These are phyloP conservation scores for Suaeda aralocaspica DNA, from an alignment of 148 eudicot species.

Conservation along the genomic window DNA sequence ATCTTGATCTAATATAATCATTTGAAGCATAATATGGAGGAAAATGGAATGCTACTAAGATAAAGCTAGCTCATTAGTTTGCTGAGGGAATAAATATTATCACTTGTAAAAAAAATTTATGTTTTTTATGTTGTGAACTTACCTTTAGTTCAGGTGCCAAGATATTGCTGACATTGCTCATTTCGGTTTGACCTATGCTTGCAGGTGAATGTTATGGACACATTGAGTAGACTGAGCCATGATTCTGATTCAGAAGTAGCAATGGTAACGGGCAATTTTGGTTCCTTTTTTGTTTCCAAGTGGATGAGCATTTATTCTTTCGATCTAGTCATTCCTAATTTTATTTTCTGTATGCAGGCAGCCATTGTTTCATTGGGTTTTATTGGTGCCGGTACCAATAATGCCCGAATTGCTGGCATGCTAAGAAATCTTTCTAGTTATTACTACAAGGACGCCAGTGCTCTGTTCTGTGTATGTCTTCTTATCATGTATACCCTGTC, in stretches of 20 bases:
- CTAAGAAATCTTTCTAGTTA: slow-evolving; percentile 86
- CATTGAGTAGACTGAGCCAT: slow-evolving; percentile 90
- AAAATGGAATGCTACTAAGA: neutral
- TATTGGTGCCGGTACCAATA: slow-evolving; percentile 97
- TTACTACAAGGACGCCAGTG: slow-evolving; percentile 84
- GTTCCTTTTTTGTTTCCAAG: neutral
- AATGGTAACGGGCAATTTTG: slow-evolving; percentile 41
- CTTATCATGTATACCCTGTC: slow-evolving; percentile 2
- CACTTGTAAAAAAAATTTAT: neutral
- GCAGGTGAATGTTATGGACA: slow-evolving; percentile 97
- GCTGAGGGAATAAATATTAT: neutral
- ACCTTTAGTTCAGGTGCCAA: neutral
- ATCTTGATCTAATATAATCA: neutral
- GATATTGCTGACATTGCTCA: slow-evolving; percentile 5
- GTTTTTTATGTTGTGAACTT: too few relatives aligned
- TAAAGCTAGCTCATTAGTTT: neutral
- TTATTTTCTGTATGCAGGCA: slow-evolving; percentile 45
- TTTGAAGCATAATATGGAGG: neutral
- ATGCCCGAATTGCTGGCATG: slow-evolving; percentile 97
- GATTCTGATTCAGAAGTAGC: slow-evolving; percentile 92
- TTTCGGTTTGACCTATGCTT: slow-evolving; percentile 2
- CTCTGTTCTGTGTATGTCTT: slow-evolving; percentile 72
- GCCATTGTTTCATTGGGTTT: slow-evolving; percentile 87
- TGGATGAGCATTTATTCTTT: neutral
- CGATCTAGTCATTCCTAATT: neutral